Evolutionary conservation across 805 yeast species (phyloP), one percentile per base, ranked within the genome.

Genomic region (Priceomyces castillae): DNA sequence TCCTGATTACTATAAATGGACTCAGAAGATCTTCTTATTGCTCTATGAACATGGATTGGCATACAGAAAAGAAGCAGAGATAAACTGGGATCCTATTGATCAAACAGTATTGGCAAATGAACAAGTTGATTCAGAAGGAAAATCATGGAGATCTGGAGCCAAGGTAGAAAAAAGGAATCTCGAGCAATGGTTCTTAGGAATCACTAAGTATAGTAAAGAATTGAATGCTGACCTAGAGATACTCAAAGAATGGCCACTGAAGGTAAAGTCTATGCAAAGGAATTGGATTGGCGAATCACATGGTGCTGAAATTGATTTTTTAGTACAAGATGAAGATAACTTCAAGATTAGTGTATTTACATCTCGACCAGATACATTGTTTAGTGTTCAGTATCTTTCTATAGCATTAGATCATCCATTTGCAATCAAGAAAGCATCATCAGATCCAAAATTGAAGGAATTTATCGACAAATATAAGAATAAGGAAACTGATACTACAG

Each of bases 41-140:
- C 59, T 94, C 42, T 79, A 75, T 61, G 79, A 89, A 53, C 73
- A 82, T 37, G 95, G 95, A 0, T 65, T 88, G 39, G 98, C 97
- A 0, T 92, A 94, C 57, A 75, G 90, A 50, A 82, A 84, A 37
- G 81, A 82, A 38, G 95, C 97, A 0, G 90, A 84, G 53, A 94
- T 94, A 46, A 94, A 94, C 58, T 94, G 99, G 99, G 99, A 94
- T 64, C 99, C 99, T 0, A 79, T 94, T 0, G 99, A 94, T 56
- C 78, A 84, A 50, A 94, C 99, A 0, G 99, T 94, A 1, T 71
- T 94, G 46, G 99, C 99, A 2, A 94, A 71, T 59, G 99, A 94
- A 64, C 99, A 94, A 63, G 97, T 94, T 2, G 99, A 94, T 61
- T 62, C 83, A 1, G 78, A 87, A 36, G 99, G 99, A 0, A 73